A percentile compares a stretch with the other conserved stretches of the same genome.
These are phyloP conservation scores for Claviceps humidiphila DNA, from an alignment of 2,329 filamentous ascomycete species.

Conservation along the genomic window DNA sequence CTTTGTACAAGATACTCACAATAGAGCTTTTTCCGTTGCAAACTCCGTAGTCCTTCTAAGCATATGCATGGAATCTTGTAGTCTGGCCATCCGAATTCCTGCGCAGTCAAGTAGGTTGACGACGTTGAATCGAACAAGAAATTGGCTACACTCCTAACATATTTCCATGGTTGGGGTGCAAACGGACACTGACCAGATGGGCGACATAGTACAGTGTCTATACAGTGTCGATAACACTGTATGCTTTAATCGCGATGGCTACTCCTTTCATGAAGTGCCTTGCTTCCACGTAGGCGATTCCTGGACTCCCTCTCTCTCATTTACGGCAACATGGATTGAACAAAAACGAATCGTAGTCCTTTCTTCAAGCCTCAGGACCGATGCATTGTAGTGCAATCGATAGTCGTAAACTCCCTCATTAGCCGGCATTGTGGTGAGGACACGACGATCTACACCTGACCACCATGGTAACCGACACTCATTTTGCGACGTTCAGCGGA, in stretches of 20 bases:
- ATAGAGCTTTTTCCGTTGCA: slow-evolving; percentile 17
- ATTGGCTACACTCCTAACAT: too few species aligned
- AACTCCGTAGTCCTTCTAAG: not conserved
- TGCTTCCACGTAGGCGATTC: not conserved
- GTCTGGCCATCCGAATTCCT: not conserved
- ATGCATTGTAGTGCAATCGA: not conserved
- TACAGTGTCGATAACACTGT: not conserved
- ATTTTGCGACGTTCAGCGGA: not conserved
- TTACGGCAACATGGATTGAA: not conserved
- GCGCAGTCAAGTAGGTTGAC: too few species aligned
- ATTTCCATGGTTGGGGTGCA: too few species aligned
- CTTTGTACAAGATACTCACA: slow-evolving; percentile 26
- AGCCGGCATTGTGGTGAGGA: not conserved
- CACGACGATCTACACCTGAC: slow-evolving; percentile 1
- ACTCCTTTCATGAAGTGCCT: not conserved
- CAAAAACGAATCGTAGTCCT: too few species aligned
- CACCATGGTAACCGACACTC: not conserved
- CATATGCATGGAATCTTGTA: not conserved
- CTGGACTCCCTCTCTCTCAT: not conserved
- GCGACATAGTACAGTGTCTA: not conserved
- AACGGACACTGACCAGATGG: too few species aligned
- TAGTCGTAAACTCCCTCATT: not conserved
- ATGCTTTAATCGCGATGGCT: not conserved
- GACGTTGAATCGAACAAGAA: not conserved
- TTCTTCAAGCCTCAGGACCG: not conserved